Evolutionary conservation across 495 filamentous ascomycete species (phyloP).

Genomic region (Hypoxylon cercidicola): DNA sequence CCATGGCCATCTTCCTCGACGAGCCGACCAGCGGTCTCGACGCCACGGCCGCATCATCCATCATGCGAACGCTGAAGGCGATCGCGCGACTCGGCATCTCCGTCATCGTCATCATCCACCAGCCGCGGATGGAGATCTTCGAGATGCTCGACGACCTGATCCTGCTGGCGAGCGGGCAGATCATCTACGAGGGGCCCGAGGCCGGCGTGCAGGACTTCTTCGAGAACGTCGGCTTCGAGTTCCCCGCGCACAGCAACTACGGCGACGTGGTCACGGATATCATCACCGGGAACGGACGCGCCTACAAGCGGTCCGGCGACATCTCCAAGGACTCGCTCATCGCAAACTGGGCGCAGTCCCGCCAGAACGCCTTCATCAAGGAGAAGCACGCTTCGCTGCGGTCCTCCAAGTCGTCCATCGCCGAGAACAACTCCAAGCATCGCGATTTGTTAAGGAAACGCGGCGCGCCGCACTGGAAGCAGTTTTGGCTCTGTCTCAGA

Average conservation of each 20-base stretch:
- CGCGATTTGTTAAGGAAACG: constrained; percentile 50
- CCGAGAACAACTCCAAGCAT: constrained; percentile 38
- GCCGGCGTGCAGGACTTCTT: constrained; percentile 54
- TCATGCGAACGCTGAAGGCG: constrained; percentile 62
- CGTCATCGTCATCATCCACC: constrained; percentile 59
- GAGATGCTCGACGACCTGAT: constrained; percentile 59
- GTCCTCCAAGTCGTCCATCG: constrained; percentile 37
- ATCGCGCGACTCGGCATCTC: constrained; percentile 58
- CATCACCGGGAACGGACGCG: constrained; percentile 58
- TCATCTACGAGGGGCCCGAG: constrained; percentile 55
- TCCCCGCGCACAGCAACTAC: constrained; percentile 54
- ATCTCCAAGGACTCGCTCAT: constrained; percentile 56
- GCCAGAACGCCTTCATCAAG: constrained; percentile 39
- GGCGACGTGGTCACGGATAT: constrained; percentile 63
- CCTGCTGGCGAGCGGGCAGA: constrained; percentile 56
- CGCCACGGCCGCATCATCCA: constrained; percentile 69
- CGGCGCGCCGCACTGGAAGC: constrained; percentile 58
- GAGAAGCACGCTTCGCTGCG: constrained; percentile 28
- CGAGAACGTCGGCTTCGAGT: constrained; percentile 54
- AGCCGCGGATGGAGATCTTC: constrained; percentile 60
- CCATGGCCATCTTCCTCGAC: constrained; percentile 72
- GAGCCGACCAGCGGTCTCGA: constrained; percentile 74
- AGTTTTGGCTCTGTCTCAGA: constrained; percentile 59
- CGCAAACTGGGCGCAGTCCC: constrained; percentile 47
- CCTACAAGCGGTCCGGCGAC: constrained; percentile 57